Evolutionary conservation across 1,284 basidiomycete species (phyloP).

Genomic region (Malassezia sp.): DNA sequence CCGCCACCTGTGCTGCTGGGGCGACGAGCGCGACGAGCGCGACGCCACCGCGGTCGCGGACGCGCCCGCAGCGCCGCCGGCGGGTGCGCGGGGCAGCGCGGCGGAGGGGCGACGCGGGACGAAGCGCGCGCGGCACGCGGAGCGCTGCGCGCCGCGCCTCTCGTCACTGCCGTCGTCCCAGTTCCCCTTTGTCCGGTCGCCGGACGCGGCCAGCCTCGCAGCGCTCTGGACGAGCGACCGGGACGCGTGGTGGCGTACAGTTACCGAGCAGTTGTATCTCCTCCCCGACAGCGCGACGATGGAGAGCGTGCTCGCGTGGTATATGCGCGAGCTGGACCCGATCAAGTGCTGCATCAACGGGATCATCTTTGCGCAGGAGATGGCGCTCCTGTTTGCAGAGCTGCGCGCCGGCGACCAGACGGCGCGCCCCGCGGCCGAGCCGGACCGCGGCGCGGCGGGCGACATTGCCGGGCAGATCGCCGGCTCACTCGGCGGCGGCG

Average conservation of each 20-base stretch:
- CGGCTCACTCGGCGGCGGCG: too few relatives aligned
- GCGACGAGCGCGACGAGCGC: constrained; percentile 23
- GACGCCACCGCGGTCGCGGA: too few relatives aligned
- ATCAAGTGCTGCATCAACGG: neutral
- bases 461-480: neutral
- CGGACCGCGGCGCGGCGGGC: neutral
- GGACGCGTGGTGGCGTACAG: neutral
- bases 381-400: neutral
- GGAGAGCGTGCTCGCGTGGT: neutral
- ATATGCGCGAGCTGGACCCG: neutral
- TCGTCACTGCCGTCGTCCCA: too few relatives aligned
- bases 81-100: too few relatives aligned
- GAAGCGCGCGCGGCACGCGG: too few relatives aligned
- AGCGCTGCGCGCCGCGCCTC: too few relatives aligned
- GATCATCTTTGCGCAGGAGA: neutral
- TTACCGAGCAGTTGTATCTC: neutral
- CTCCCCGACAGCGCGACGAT: neutral
- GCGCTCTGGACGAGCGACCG: neutral
- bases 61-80: too few relatives aligned
- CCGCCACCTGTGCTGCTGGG: constrained; percentile 27
- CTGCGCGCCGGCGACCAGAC: too few relatives aligned
- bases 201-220: too few relatives aligned
- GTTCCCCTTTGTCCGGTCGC: too few relatives aligned
- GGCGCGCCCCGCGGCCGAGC: too few relatives aligned
- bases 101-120: too few relatives aligned